phyloP scores from a whole-genome alignment of 257 asterid species.

The Lithospermum erythrorhizon region DNA sequence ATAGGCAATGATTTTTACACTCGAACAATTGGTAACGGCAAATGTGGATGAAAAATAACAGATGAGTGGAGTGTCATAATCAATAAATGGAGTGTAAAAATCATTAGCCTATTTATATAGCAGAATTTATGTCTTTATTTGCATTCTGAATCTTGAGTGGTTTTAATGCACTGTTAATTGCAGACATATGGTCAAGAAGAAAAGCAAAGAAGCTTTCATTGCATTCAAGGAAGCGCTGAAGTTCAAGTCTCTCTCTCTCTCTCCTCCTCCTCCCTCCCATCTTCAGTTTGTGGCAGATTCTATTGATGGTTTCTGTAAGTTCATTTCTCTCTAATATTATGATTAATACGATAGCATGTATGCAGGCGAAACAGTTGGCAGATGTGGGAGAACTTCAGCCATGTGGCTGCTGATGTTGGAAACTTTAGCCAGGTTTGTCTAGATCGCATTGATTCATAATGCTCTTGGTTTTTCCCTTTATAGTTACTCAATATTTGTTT shows the following conservation, averaged over 20 bases:
- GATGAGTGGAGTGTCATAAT: too few species aligned
- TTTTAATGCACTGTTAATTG: background rate
- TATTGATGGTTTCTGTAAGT: background rate
- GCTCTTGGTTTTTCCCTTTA: background rate
- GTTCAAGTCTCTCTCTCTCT: constrained; percentile 30
- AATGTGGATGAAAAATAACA: too few species aligned
- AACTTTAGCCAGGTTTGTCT: constrained; percentile 36
- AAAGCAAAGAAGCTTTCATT: constrained; percentile 68
- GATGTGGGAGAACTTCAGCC: constrained; percentile 94
- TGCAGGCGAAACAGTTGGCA: constrained; percentile 82
- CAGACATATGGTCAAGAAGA: constrained; percentile 70
- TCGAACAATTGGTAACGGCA: too few species aligned
- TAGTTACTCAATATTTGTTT: background rate
- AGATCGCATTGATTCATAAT: background rate
- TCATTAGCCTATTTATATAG: too few species aligned
- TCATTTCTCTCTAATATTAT: background rate
- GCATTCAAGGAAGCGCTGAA: constrained; percentile 96
- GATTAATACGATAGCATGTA: background rate
- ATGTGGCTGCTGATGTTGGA: constrained; percentile 78
- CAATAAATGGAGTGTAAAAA: too few species aligned
- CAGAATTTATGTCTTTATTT: too few species aligned
- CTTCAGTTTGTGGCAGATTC: background rate
- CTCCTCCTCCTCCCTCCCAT: background rate
- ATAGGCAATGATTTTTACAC: too few species aligned
- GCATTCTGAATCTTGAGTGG: constrained; percentile 1